Evolutionary conservation across 2,329 filamentous ascomycete species (phyloP).

Genomic region (Davidsoniella virescens): DNA sequence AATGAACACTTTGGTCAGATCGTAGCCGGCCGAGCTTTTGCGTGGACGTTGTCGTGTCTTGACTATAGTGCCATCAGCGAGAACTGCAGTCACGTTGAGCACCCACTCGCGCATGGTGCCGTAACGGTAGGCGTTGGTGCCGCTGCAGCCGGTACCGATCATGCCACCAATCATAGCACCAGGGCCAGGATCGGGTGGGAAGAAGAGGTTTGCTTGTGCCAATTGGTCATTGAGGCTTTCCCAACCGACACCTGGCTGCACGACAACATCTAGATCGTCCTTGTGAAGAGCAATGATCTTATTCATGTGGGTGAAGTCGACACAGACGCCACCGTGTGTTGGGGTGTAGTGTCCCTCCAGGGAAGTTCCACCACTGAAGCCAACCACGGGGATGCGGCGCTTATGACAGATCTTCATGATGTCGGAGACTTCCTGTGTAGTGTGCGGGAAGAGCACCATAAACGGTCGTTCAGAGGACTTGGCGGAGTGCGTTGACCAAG

Average conservation of each 20-base stretch:
- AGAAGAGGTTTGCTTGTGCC: slow-evolving; percentile 60
- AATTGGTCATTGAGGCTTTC: slow-evolving; percentile 69
- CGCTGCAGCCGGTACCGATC: slow-evolving; percentile 57
- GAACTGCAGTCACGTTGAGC: slow-evolving; percentile 66
- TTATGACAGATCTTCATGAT: slow-evolving; percentile 80
- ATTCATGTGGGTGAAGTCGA: slow-evolving; percentile 79
- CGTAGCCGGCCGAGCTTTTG: slow-evolving; percentile 84
- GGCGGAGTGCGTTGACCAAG: slow-evolving; percentile 45
- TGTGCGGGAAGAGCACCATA: slow-evolving; percentile 58
- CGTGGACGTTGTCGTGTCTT: slow-evolving; percentile 77
- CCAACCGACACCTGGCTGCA: slow-evolving; percentile 75
- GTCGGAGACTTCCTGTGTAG: slow-evolving; percentile 67
- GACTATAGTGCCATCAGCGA: slow-evolving; percentile 79
- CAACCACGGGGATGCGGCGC: slow-evolving; percentile 68
- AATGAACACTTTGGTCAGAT: slow-evolving; percentile 77
- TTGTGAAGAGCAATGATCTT: slow-evolving; percentile 62
- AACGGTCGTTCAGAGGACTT: slow-evolving; percentile 37
- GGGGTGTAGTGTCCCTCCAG: slow-evolving; percentile 79
- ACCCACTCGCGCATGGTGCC: slow-evolving; percentile 96
- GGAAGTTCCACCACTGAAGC: slow-evolving; percentile 76
- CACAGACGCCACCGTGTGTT: slow-evolving; percentile 65
- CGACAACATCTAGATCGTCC: slow-evolving; percentile 59
- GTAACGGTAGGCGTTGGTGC: slow-evolving; percentile 83
- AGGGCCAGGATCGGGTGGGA: slow-evolving; percentile 80
- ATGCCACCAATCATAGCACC: slow-evolving; percentile 87